phyloP scores from a whole-genome alignment of 148 eudicot genomes.

The Diospyros lotus region DNA sequence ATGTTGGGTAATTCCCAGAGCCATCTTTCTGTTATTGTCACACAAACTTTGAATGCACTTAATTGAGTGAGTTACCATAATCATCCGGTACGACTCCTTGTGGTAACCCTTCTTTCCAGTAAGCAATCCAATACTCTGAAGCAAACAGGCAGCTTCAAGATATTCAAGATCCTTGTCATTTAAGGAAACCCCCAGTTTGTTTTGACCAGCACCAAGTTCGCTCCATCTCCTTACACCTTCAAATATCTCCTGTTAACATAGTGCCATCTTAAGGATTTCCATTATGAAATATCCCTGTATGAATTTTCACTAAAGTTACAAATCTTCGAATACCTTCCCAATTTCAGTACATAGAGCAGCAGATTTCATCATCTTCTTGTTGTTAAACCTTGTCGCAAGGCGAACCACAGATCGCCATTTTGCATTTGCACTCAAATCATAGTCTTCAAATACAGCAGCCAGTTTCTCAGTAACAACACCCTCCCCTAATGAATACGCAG shows the following conservation, averaged over 20 bases:
- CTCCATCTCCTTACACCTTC: constrained; percentile 48
- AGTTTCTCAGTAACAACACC: constrained; percentile 60
- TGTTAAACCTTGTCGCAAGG: constrained; percentile 56
- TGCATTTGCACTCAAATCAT: constrained; percentile 46
- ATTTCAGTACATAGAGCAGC: constrained; percentile 34
- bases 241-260: constrained; percentile 44
- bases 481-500: constrained; percentile 67
- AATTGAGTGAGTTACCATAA: constrained; percentile 39
- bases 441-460: constrained; percentile 28
- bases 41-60: too few relatives aligned
- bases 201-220: constrained; percentile 15
- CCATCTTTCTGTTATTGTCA: neutral
- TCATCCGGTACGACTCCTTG: constrained; percentile 51
- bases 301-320: neutral
- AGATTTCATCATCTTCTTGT: constrained; percentile 56
- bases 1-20: neutral
- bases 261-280: neutral
- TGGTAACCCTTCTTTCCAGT: constrained; percentile 74
- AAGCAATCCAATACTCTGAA: constrained; percentile 58
- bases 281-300: neutral
- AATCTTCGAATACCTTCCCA: constrained; percentile 41
- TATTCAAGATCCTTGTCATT: constrained; percentile 60
- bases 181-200: constrained; percentile 21
- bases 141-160: constrained; percentile 77
- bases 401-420: constrained; percentile 59